These are phyloP conservation scores for Cryphonectria parasitica DNA, from an alignment of 2,329 filamentous ascomycete genomes.

Conservation along the genomic window DNA sequence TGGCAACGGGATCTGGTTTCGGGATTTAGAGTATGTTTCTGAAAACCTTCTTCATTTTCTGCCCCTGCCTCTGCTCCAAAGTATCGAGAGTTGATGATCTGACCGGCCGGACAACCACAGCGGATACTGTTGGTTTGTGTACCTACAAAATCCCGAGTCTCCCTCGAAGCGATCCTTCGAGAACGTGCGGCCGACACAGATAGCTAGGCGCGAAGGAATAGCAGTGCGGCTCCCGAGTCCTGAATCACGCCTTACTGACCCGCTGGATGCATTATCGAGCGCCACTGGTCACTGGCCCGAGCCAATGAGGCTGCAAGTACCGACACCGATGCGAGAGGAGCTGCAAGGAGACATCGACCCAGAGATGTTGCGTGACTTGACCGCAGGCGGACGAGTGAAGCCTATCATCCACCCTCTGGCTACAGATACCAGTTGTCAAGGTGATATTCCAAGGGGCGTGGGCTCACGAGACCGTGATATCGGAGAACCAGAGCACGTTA, in stretches of 20 bases:
- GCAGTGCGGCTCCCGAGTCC: neutral
- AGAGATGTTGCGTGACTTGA: too few relatives aligned
- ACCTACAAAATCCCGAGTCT: neutral
- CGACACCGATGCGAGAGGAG: neutral
- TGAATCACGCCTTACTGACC: neutral
- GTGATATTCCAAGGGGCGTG: neutral
- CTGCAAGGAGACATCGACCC: neutral
- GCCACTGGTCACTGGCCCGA: neutral
- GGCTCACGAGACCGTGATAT: neutral
- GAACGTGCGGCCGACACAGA: neutral
- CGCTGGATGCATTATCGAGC: neutral
- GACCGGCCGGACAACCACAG: neutral
- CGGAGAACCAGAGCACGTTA: neutral
- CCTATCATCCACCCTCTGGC: too few relatives aligned
- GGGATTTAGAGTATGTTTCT: neutral
- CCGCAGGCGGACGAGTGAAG: neutral
- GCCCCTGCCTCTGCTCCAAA: neutral
- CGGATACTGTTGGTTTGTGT: slow-evolving; percentile 1
- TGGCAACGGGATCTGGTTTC: neutral
- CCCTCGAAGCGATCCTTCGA: neutral
- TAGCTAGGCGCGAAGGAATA: neutral
- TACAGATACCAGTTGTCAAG: too few relatives aligned
- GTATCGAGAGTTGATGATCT: neutral
- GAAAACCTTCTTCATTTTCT: neutral
- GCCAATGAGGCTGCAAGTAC: neutral